Percentiles rank a stretch among this genome's conserved stretches.
phyloP scores from a whole-genome alignment of 75 land plant species.

The Selaginella moellendorffii region DNA sequence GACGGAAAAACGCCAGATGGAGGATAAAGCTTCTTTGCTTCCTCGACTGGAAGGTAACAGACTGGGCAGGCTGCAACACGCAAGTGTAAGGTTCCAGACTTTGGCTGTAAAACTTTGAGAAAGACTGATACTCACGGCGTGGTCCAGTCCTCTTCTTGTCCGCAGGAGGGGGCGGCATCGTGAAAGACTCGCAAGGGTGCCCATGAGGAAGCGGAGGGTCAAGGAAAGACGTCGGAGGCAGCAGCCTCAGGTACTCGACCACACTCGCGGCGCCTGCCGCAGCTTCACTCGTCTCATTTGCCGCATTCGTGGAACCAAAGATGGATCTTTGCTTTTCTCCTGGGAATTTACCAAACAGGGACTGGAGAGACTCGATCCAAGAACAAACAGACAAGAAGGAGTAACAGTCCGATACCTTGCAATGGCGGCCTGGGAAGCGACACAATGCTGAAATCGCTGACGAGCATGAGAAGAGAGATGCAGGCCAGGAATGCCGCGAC shows the following conservation, averaged over 20 bases:
- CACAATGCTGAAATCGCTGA: neutral
- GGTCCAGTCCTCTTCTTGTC: conserved; percentile 87
- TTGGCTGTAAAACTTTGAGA: neutral
- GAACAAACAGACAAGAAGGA: too few relatives aligned
- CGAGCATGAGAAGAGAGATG: neutral
- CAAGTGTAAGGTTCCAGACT: neutral
- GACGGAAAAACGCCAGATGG: conserved; percentile 19
- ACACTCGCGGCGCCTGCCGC: neutral
- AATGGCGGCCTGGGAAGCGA: neutral
- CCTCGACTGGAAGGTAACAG: conserved; percentile 1
- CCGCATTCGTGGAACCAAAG: neutral
- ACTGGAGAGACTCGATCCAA: too few relatives aligned
- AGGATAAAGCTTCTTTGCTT: neutral
- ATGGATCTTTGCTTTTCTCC: neutral
- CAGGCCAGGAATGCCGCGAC: neutral
- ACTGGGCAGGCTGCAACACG: neutral
- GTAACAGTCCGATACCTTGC: neutral
- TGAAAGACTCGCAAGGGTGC: conserved; percentile 55
- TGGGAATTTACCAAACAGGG: neutral
- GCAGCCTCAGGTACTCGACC: neutral
- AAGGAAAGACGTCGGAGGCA: neutral
- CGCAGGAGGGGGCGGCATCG: conserved; percentile 68
- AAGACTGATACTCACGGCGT: conserved; percentile 19
- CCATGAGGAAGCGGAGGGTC: conserved; percentile 31
- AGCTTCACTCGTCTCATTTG: neutral